These are phyloP conservation scores for Kewa caespitosa DNA, from an alignment of 179 eudicot genomes.

Conservation along the genomic window DNA sequence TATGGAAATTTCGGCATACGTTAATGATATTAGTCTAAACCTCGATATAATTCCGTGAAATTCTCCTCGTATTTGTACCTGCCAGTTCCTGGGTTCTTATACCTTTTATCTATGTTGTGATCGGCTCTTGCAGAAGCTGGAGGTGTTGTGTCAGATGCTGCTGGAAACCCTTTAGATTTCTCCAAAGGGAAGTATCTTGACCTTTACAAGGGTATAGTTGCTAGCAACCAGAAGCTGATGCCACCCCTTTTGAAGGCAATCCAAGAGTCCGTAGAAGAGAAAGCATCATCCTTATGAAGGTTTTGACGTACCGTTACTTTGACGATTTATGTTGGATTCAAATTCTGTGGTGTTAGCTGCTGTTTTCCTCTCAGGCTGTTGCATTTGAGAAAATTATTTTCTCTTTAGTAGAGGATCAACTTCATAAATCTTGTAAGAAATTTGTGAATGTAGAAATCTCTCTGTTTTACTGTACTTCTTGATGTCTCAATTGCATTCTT, in stretches of 20 bases:
- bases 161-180: slow-evolving; percentile 89
- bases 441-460: neutral
- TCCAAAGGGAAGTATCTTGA: slow-evolving; percentile 86
- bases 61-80: neutral
- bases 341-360: neutral
- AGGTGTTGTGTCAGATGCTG: slow-evolving; percentile 85
- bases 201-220: slow-evolving; percentile 81
- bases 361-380: neutral
- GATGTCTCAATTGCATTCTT: too few species aligned
- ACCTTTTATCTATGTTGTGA: neutral
- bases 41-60: too few species aligned
- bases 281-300: slow-evolving; percentile 53
- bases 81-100: neutral
- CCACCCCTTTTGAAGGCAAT: slow-evolving; percentile 86
- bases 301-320: neutral
- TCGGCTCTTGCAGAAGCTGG: slow-evolving; percentile 79
- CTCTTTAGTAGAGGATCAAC: neutral
- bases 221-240: slow-evolving; percentile 82
- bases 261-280: slow-evolving; percentile 69
- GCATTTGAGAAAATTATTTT: neutral
- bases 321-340: neutral
- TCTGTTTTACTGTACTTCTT: neutral
- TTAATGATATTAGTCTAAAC: too few species aligned
- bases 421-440: neutral
- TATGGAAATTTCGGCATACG: too few species aligned